Evolutionary conservation across 2,329 filamentous ascomycete species (phyloP).

Genomic region (Fusarium sp.): DNA sequence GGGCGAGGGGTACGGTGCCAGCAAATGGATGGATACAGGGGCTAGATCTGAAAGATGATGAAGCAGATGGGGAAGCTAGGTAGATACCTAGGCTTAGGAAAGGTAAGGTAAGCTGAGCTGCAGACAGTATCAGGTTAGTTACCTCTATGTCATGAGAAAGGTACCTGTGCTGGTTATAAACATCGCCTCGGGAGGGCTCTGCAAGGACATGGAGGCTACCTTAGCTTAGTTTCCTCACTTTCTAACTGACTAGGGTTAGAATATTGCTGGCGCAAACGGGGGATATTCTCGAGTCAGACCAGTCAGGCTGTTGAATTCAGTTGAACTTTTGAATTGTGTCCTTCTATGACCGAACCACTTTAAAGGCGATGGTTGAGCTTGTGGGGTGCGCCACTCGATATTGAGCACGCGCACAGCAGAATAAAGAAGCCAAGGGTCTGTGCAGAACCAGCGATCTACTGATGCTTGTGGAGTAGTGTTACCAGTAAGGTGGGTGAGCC

Average conservation of each 20-base stretch:
- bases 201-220: slow-evolving; percentile 18
- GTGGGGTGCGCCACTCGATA: slow-evolving; percentile 39
- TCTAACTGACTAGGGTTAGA: slow-evolving; percentile 10
- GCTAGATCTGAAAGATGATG: slow-evolving; percentile 1
- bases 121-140: not conserved
- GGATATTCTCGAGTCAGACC: slow-evolving; percentile 11
- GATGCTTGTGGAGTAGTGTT: slow-evolving; percentile 38
- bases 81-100: not conserved
- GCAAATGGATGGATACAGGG: slow-evolving; percentile 1
- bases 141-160: not conserved
- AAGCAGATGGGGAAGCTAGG: not conserved
- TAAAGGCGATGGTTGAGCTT: slow-evolving; percentile 16
- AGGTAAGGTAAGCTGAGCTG: not conserved
- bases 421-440: slow-evolving; percentile 34
- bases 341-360: slow-evolving; percentile 29
- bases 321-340: not conserved
- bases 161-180: slow-evolving; percentile 3
- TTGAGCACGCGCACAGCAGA: slow-evolving; percentile 36
- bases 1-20: slow-evolving; percentile 14
- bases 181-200: slow-evolving; percentile 12
- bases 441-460: slow-evolving; percentile 40
- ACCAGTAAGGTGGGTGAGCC: slow-evolving; percentile 33
- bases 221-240: slow-evolving; percentile 17
- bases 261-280: not conserved
- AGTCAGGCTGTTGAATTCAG: slow-evolving; percentile 3